Percentiles rank a stretch among this genome's conserved stretches.
Evolutionary conservation across 257 asterid genomes (phyloP).

Genomic region (Nicotiana noctiflora): DNA sequence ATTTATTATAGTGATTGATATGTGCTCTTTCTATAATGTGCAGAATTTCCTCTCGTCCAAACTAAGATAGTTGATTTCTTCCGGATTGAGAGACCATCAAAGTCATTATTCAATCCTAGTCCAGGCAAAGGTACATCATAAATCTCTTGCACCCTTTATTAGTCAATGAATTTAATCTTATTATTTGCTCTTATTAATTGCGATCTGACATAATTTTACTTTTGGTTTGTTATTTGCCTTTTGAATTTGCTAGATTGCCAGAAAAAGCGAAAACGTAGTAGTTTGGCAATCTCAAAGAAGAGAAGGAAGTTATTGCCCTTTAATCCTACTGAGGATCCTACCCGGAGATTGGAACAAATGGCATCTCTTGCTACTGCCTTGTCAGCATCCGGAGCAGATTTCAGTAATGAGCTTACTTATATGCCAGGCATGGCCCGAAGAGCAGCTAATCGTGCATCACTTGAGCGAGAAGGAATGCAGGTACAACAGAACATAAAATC

Average conservation of each 20-base stretch:
- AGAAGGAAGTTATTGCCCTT: slow-evolving; percentile 64
- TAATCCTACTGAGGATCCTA: slow-evolving; percentile 58
- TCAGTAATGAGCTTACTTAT: slow-evolving; percentile 69
- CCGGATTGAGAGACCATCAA: slow-evolving; percentile 54
- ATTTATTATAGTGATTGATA: not conserved
- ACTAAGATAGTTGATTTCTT: slow-evolving; percentile 84
- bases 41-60: slow-evolving; percentile 72
- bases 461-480: slow-evolving; percentile 91
- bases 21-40: not conserved
- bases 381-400: slow-evolving; percentile 58
- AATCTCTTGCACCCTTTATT: not conserved
- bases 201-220: not conserved
- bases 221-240: not conserved
- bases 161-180: not conserved
- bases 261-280: slow-evolving; percentile 49
- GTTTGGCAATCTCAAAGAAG: slow-evolving; percentile 51
- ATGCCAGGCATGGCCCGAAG: slow-evolving; percentile 70
- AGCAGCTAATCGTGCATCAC: slow-evolving; percentile 56
- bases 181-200: not conserved
- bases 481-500: slow-evolving; percentile 15
- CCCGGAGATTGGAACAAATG: slow-evolving; percentile 75
- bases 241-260: slow-evolving; percentile 30
- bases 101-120: slow-evolving; percentile 25
- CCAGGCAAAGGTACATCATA: slow-evolving; percentile 36
- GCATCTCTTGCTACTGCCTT: slow-evolving; percentile 83